Percentiles rank a stretch among this genome's conserved stretches.
These are phyloP conservation scores for Leucoagaricus sp. DNA, from an alignment of 1,284 basidiomycete species.

Conservation along the genomic window DNA sequence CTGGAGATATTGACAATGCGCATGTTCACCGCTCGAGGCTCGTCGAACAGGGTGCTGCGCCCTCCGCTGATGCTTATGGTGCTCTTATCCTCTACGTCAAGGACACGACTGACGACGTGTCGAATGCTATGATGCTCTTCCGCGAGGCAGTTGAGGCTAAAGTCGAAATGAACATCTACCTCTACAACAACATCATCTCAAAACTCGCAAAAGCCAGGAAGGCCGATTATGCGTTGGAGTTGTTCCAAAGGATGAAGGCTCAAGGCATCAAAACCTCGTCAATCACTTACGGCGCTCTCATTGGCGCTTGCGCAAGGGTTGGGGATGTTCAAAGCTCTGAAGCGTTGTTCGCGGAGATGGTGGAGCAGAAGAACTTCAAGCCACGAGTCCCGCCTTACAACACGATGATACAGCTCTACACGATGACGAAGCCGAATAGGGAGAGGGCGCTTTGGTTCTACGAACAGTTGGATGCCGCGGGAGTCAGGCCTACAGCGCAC, in stretches of 20 bases:
- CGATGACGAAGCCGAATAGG: constrained; percentile 86
- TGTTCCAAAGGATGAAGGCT: constrained; percentile 86
- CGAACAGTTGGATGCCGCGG: constrained; percentile 62
- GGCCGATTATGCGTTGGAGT: constrained; percentile 82
- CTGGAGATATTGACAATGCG: constrained; percentile 78
- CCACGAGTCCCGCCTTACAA: constrained; percentile 94
- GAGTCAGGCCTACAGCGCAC: constrained; percentile 80
- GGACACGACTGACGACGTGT: constrained; percentile 93
- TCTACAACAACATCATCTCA: constrained; percentile 96
- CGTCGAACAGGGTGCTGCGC: constrained; percentile 75
- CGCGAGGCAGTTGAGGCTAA: constrained; percentile 74
- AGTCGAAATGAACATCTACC: constrained; percentile 79
- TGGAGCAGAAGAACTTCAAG: constrained; percentile 70
- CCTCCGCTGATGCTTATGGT: constrained; percentile 88
- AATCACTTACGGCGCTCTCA: constrained; percentile 95
- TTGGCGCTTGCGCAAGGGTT: constrained; percentile 92
- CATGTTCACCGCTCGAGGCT: constrained; percentile 82
- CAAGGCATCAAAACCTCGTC: constrained; percentile 69
- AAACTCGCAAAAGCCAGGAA: constrained; percentile 92
- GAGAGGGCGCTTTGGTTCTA: constrained; percentile 79
- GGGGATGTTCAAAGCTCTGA: constrained; percentile 88
- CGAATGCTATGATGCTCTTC: constrained; percentile 83
- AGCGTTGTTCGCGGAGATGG: constrained; percentile 87
- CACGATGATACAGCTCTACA: constrained; percentile 98
- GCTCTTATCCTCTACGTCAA: constrained; percentile 85